Evolutionary conservation across 495 filamentous ascomycete species (phyloP).

Genomic region (Peziza echinospora): DNA sequence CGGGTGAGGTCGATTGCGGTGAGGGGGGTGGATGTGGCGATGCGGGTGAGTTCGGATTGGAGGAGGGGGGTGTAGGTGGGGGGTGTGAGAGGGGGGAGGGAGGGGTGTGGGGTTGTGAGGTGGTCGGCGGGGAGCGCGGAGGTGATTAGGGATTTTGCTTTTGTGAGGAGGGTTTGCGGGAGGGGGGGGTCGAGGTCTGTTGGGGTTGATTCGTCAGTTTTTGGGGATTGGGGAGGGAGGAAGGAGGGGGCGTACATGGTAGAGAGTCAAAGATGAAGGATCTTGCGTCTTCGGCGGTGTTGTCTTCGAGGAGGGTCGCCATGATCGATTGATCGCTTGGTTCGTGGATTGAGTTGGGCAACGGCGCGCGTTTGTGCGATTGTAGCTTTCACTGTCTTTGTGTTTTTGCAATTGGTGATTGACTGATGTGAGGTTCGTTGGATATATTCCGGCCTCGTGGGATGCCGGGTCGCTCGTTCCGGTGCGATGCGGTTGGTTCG

Average conservation of each 20-base stretch:
- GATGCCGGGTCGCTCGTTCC: too few relatives aligned
- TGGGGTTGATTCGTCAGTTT: constrained; percentile 1
- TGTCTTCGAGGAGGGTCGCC: too few relatives aligned
- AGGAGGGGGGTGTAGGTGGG: constrained; percentile 37
- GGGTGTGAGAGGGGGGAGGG: constrained; percentile 22
- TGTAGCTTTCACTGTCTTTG: too few relatives aligned
- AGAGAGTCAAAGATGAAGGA: constrained; percentile 59
- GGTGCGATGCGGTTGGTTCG: too few relatives aligned
- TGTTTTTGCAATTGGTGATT: too few relatives aligned
- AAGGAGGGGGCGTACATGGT: constrained; percentile 38
- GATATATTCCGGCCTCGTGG: too few relatives aligned
- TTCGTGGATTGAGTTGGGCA: too few relatives aligned
- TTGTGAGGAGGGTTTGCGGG: constrained; percentile 1
- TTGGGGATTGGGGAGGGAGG: background rate
- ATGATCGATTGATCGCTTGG: too few relatives aligned
- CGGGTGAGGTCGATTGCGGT: constrained; percentile 50
- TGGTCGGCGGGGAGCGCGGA: constrained; percentile 35
- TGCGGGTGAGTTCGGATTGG: constrained; percentile 37
- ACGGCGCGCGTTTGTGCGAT: too few relatives aligned
- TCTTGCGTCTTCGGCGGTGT: too few relatives aligned
- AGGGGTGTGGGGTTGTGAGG: constrained; percentile 22
- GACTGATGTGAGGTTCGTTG: too few relatives aligned
- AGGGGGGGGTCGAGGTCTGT: constrained; percentile 3
- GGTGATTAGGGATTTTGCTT: constrained; percentile 34
- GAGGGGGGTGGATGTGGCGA: constrained; percentile 31